A percentile compares a stretch with the other conserved stretches of the same genome.
Evolutionary conservation across 768 basidiomycete species (phyloP).

Genomic region (Astraeus odoratus): DNA sequence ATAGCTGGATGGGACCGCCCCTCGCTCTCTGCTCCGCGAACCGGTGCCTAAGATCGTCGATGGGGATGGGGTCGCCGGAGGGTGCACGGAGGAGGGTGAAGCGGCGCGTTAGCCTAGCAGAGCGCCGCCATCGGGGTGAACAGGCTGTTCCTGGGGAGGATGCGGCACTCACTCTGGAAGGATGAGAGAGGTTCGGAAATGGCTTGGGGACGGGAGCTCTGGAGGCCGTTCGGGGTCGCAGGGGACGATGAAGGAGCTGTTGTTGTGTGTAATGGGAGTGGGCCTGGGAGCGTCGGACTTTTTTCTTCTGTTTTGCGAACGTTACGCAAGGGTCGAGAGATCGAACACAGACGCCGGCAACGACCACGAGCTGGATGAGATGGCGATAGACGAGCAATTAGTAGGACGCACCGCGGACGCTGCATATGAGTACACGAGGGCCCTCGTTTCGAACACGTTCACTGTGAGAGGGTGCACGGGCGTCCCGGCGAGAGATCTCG

Average conservation of each 20-base stretch:
- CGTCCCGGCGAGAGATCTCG: too few relatives aligned
- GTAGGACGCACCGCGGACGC: conserved; percentile 69
- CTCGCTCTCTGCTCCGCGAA: conserved; percentile 72
- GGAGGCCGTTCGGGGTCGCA: conserved; percentile 38
- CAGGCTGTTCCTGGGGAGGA: conserved; percentile 7
- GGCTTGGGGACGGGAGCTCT: conserved; percentile 58
- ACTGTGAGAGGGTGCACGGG: conserved; percentile 32
- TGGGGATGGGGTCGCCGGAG: conserved; percentile 55
- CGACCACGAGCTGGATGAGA: conserved; percentile 18
- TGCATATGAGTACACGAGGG: conserved; percentile 44
- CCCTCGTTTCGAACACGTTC: conserved; percentile 72
- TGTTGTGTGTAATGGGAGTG: conserved; percentile 32
- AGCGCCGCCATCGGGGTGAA: conserved; percentile 9
- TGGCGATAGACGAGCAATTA: conserved; percentile 21
- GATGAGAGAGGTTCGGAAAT: conserved; percentile 84
- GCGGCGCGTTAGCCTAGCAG: conserved; percentile 65
- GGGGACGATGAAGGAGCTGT: conserved; percentile 23
- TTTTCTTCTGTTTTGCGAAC: conserved; percentile 46
- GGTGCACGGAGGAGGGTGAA: conserved; percentile 73
- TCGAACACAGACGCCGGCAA: too few relatives aligned
- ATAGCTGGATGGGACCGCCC: conserved; percentile 60
- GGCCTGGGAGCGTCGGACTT: conserved; percentile 62
- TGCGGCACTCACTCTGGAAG: conserved; percentile 65
- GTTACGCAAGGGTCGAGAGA: conserved; percentile 12
- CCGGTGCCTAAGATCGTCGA: conserved; percentile 58